phyloP scores from a whole-genome alignment of 306 rosid species.

The Psophocarpus tetragonolobus region DNA sequence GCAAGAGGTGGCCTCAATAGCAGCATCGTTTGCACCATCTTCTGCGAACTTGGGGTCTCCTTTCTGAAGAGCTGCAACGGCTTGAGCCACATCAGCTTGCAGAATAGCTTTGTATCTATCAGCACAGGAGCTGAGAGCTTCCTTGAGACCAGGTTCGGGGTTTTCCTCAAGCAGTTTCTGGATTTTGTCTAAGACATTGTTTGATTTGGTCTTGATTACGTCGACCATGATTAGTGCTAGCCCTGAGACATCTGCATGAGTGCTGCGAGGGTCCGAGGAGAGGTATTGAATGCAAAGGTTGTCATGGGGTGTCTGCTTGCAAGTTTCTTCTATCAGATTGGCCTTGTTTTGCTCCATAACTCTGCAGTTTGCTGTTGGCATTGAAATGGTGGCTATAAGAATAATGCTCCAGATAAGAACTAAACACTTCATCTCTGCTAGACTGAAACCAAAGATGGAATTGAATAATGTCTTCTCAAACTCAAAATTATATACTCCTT shows the following conservation, averaged over 20 bases:
- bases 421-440: neutral
- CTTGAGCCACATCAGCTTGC: slow-evolving; percentile 43
- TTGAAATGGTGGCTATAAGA: neutral
- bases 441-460: neutral
- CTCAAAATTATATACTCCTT: neutral
- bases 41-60: slow-evolving; percentile 53
- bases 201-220: slow-evolving; percentile 27
- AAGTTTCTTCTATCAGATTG: slow-evolving; percentile 40
- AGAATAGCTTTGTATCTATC: slow-evolving; percentile 26
- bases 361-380: slow-evolving; percentile 9
- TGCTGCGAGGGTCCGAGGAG: slow-evolving; percentile 39
- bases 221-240: slow-evolving; percentile 44
- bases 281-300: slow-evolving; percentile 38
- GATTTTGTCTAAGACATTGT: slow-evolving; percentile 13
- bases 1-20: slow-evolving; percentile 44
- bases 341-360: neutral
- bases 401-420: slow-evolving; percentile 15
- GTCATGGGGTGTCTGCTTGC: slow-evolving; percentile 50
- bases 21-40: slow-evolving; percentile 43
- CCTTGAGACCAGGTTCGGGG: neutral
- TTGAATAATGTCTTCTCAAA: neutral
- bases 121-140: slow-evolving; percentile 34
- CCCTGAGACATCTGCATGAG: slow-evolving; percentile 32
- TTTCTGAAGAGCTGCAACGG: slow-evolving; percentile 48
- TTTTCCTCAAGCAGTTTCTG: neutral